Evolutionary conservation across 2,329 filamentous ascomycete genomes (phyloP), one percentile per base, ranked within the genome.

Genomic region (Grosmannia clavigera): DNA sequence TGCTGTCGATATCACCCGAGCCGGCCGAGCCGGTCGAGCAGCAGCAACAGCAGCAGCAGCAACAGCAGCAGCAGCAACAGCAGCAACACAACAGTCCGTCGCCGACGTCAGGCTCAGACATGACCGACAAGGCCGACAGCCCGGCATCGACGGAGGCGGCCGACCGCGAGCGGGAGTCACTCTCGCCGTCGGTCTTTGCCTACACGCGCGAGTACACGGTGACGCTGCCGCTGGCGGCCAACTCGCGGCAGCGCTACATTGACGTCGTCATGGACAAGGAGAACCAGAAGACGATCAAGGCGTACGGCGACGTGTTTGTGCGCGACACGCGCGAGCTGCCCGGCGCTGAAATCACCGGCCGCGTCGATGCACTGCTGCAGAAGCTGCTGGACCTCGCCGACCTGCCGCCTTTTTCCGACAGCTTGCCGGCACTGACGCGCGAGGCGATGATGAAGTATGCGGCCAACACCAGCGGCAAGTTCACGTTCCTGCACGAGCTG

Each of bases 381-480:
- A 71, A 71, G 43, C 72, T 86, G 11, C 71, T 77, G 51, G 77
- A 80, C 59, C 70, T 84, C 25, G 83, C 81, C 66, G 81, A 85
- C 65, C 76, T 82, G 48, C 82, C 81, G 4, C 76, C 78, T 5
- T 77, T 81, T 43, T 69, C 78, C 48, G 70, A 78, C 29, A 76
- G 76, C n/a, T 71, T 78, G 9, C 67, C 70, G 2, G 66, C 75
- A 14, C 70, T 81, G 60, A 68, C 74, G 2, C 66, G 74, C 9
- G 66, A 69, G 4, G 73, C 77, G 27, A 71, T 75, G 58, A 76
- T 77, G 64, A 83, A 78, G 66, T 80, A 82, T 64, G 76, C 78
- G 1, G 75, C 78, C 60, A 78, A 78, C 58, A 78, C 80, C 11
- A 85, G 83, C 68, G 72, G 80, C 59, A 86, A 86, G 64, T 82